Percentiles rank a stretch among this genome's conserved stretches.
phyloP scores from a whole-genome alignment of 2,329 filamentous ascomycete species.

The Penicillium sp. region DNA sequence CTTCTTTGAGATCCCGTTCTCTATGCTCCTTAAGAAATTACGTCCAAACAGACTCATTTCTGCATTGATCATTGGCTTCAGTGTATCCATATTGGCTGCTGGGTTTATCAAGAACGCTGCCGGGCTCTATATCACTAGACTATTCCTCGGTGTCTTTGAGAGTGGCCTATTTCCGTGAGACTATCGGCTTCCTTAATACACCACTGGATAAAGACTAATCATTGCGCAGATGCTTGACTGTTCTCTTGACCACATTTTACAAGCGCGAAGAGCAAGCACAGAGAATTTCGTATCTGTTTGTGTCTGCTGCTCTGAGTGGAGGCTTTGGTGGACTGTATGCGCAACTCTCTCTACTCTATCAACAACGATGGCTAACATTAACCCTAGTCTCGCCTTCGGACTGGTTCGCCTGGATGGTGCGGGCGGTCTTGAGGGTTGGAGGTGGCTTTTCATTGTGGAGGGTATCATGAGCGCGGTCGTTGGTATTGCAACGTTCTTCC shows the following conservation, averaged over 20 bases:
- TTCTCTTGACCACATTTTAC: slow-evolving; percentile 23
- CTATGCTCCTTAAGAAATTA: slow-evolving; percentile 41
- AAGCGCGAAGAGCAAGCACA: slow-evolving; percentile 23
- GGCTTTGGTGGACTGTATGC: slow-evolving; percentile 23
- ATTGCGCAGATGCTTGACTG: slow-evolving; percentile 15
- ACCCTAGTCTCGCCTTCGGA: slow-evolving; percentile 25
- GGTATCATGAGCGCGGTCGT: slow-evolving; percentile 41
- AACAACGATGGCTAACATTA: not conserved
- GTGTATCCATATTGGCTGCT: slow-evolving; percentile 38
- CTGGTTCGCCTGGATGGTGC: slow-evolving; percentile 41
- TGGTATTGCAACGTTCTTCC: slow-evolving; percentile 41
- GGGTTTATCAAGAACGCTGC: slow-evolving; percentile 37
- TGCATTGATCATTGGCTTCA: slow-evolving; percentile 36
- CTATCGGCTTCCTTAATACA: not conserved
- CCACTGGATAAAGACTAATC: not conserved
- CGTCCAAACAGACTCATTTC: slow-evolving; percentile 30
- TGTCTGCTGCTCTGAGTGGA: slow-evolving; percentile 20
- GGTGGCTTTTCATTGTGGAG: slow-evolving; percentile 47
- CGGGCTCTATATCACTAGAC: slow-evolving; percentile 28
- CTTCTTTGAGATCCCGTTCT: slow-evolving; percentile 42
- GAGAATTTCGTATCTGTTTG: slow-evolving; percentile 23
- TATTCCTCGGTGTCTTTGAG: slow-evolving; percentile 22
- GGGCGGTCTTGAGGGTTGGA: slow-evolving; percentile 41
- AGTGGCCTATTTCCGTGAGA: slow-evolving; percentile 18
- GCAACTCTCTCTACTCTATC: no score